Percentiles rank a stretch among this genome's conserved stretches.
Evolutionary conservation across 306 rosid genomes (phyloP).

Genomic region (Senna tora): DNA sequence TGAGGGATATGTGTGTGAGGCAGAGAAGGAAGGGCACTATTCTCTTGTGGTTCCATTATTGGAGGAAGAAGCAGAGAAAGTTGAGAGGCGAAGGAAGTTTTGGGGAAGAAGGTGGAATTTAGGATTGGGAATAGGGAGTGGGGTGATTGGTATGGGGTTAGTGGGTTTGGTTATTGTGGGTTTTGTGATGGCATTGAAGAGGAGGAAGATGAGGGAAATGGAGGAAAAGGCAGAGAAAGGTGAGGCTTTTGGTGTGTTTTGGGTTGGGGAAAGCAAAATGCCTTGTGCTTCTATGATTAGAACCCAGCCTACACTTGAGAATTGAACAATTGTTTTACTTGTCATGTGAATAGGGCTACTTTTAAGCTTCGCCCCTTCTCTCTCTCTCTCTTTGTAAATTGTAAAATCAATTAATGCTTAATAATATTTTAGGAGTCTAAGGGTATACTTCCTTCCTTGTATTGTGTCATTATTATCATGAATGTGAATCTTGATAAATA

Average conservation of each 20-base stretch:
- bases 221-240: slow-evolving; percentile 68
- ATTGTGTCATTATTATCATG: too few species aligned
- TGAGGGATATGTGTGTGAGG: slow-evolving; percentile 43
- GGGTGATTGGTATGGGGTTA: slow-evolving; percentile 50
- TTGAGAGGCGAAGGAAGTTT: background rate
- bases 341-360: too few species aligned
- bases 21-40: slow-evolving; percentile 56
- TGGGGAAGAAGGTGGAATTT: slow-evolving; percentile 48
- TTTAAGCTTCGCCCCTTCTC: too few species aligned
- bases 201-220: slow-evolving; percentile 51
- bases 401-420: too few species aligned
- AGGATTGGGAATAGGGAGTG: slow-evolving; percentile 55
- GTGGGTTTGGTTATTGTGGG: slow-evolving; percentile 43
- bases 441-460: too few species aligned
- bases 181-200: slow-evolving; percentile 34
- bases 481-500: too few species aligned
- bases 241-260: slow-evolving; percentile 62
- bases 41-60: slow-evolving; percentile 60
- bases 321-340: slow-evolving; percentile 29
- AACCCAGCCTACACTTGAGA: slow-evolving; percentile 79
- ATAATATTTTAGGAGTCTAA: too few species aligned
- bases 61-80: background rate
- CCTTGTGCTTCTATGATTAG: slow-evolving; percentile 77
- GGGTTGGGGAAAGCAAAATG: slow-evolving; percentile 84
- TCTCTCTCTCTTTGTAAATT: too few species aligned